Percentiles rank a stretch among this genome's conserved stretches.
Conservation (phyloP, 345 rosid genomes). For the Brassica incana region DNA sequence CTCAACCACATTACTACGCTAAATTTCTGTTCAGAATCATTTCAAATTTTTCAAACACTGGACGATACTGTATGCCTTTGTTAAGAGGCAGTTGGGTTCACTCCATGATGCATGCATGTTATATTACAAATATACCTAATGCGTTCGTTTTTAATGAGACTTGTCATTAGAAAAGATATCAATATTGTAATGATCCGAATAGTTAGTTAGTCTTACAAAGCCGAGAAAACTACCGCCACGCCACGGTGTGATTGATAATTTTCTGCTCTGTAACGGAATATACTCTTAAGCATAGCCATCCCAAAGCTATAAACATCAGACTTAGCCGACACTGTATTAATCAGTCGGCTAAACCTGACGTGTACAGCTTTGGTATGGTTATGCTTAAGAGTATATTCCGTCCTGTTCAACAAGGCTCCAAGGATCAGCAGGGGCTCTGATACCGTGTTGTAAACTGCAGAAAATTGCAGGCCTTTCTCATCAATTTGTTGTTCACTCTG, state of each 20-base stretch:
- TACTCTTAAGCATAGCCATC: neutral
- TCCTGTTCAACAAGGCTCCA: neutral
- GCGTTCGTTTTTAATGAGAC: neutral
- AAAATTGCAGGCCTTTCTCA: neutral
- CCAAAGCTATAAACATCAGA: neutral
- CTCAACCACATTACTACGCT: neutral
- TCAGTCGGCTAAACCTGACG: neutral
- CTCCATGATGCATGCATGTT: neutral
- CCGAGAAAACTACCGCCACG: neutral
- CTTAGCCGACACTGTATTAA: neutral
- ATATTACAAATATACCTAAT: neutral
- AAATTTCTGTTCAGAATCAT: neutral
- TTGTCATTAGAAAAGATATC: neutral
- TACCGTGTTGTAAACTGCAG: neutral
- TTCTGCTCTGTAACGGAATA: neutral
- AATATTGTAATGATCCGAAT: neutral
- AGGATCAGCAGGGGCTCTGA: neutral
- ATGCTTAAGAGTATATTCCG: neutral
- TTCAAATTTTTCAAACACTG: neutral
- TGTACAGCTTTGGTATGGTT: neutral
- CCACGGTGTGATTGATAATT: neutral
- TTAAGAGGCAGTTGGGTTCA: neutral
- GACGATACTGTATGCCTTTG: neutral
- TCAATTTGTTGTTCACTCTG: neutral
- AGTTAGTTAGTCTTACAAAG: neutral